Base-by-base conservation (phyloP, 257 asterid species). In the Forsythia viridissima region DNA sequence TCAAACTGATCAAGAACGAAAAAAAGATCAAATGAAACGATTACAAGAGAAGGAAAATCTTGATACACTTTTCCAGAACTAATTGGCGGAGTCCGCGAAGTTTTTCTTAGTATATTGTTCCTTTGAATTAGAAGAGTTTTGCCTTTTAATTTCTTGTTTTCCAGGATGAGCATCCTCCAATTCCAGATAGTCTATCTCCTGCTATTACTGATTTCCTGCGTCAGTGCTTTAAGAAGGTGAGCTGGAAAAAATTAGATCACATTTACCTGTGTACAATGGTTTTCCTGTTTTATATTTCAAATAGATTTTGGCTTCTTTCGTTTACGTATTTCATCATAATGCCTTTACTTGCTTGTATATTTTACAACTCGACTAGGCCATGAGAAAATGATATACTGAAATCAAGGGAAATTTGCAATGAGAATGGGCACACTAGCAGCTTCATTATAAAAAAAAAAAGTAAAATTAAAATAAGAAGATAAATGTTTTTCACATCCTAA, bases 141-240 rank as follows among this genome's bases (percentile, higher is more conserved):
- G 38, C 13, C 36, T 66, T 77, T 67, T 73, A 5, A 79, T 74
- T 82, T 83, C 74, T 82, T 73, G 18, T 83, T 76, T 30, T 9
- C 55, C 91, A 90, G 94, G 94, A 90, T 75, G 91, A 88, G 80
- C 89, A 82, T 76, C 94, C 92, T 76, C 94, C 94, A 68, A 88
- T 90, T 84, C 94, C 94, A 61, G 92, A 90, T 79, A 70, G 89
- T 66, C 85, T 90, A 61, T 86, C 94, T 75, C 88, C 94, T 79
- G 82, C 89, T 78, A 84, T 90, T 71, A 88, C 91, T 68, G 92
- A 90, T 85, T 90, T 90, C 79, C 85, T 90, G 76, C 88, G 84
- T 36, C 94, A 90, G 72, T 90, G 94, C 85, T 90, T 90, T 85
- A 86, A 88, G 85, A 90, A 90, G 94, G 94, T 90, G 77, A 82